Percentiles rank a stretch among this genome's conserved stretches.
Conservation (phyloP, 2,329 filamentous ascomycete species). For the Arthrobotrys sinensis region DNA sequence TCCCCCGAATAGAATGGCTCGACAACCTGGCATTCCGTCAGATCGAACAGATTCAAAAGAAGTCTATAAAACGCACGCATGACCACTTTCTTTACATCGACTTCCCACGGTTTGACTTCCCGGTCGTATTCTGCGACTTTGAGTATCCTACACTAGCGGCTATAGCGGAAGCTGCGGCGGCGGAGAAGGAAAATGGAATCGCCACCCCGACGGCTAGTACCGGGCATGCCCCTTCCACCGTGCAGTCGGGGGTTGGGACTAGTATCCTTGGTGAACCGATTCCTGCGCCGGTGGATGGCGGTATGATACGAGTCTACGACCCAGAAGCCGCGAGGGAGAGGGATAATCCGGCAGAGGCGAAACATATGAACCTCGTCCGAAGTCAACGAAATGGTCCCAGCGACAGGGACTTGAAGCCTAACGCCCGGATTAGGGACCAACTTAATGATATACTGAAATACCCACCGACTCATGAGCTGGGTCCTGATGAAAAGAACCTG, state of each 20-base stretch:
- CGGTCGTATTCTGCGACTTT: slow-evolving; percentile 93
- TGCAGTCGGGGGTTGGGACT: slow-evolving; percentile 9
- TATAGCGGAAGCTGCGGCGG: slow-evolving; percentile 35
- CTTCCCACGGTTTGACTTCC: slow-evolving; percentile 93
- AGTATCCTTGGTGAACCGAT: slow-evolving; percentile 54
- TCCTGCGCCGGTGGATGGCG: slow-evolving; percentile 68
- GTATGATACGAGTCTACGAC: slow-evolving; percentile 89
- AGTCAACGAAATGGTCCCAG: slow-evolving; percentile 94
- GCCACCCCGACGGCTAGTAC: slow-evolving; percentile 66
- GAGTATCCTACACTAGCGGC: slow-evolving; percentile 74
- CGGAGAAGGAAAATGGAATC: slow-evolving; percentile 42
- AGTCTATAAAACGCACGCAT: slow-evolving; percentile 67
- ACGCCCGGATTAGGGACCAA: slow-evolving; percentile 94
- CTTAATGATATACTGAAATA: slow-evolving; percentile 91
- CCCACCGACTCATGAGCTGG: slow-evolving; percentile 89
- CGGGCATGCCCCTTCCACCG: slow-evolving; percentile 68
- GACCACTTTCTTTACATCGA: slow-evolving; percentile 90
- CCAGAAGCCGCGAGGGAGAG: slow-evolving; percentile 84
- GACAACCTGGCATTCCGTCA: slow-evolving; percentile 94
- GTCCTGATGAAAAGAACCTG: slow-evolving; percentile 91
- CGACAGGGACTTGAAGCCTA: slow-evolving; percentile 95
- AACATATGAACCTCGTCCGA: slow-evolving; percentile 91
- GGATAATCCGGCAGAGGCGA: slow-evolving; percentile 95
- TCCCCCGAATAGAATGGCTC: slow-evolving; percentile 92
- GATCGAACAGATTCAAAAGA: slow-evolving; percentile 80